Conservation (phyloP, 2,329 filamentous ascomycete genomes). For the Diplocarpon rosae region DNA sequence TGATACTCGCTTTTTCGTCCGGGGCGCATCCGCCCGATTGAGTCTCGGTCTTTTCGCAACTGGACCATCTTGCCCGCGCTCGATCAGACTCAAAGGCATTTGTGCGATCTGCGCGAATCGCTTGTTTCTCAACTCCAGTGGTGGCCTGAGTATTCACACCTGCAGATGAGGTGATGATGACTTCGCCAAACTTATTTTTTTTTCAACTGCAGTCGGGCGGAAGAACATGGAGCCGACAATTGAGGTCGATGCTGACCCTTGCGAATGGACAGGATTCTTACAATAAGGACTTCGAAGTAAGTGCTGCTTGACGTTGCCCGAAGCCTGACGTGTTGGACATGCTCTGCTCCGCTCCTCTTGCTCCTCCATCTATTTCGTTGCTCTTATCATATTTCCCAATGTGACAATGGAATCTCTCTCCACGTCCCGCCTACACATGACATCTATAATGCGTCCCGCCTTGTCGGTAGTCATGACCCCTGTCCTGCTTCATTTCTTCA, state of each 20-base stretch:
- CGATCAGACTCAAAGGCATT: conserved; percentile 34
- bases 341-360: too few relatives aligned
- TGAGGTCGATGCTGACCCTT: too few relatives aligned
- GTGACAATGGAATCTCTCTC: too few relatives aligned
- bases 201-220: not conserved
- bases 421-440: not conserved
- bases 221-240: too few relatives aligned
- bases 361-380: too few relatives aligned
- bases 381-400: too few relatives aligned
- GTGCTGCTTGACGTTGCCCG: too few relatives aligned
- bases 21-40: conserved; percentile 31
- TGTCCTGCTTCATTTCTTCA: not conserved
- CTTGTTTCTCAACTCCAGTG: not conserved
- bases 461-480: not conserved
- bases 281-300: too few relatives aligned
- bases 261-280: too few relatives aligned
- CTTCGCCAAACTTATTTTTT: too few relatives aligned
- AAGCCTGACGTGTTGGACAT: too few relatives aligned
- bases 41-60: conserved; percentile 70
- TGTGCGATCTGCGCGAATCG: conserved; percentile 4
- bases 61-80: conserved; percentile 43
- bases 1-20: conserved; percentile 43
- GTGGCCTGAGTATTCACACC: conserved; percentile 1
- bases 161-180: not conserved
- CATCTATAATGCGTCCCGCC: not conserved